A percentile compares a stretch with the other conserved stretches of the same genome.
Evolutionary conservation across 352 stramenopile species (phyloP).

Genomic region (Globisporangium ultimum): DNA sequence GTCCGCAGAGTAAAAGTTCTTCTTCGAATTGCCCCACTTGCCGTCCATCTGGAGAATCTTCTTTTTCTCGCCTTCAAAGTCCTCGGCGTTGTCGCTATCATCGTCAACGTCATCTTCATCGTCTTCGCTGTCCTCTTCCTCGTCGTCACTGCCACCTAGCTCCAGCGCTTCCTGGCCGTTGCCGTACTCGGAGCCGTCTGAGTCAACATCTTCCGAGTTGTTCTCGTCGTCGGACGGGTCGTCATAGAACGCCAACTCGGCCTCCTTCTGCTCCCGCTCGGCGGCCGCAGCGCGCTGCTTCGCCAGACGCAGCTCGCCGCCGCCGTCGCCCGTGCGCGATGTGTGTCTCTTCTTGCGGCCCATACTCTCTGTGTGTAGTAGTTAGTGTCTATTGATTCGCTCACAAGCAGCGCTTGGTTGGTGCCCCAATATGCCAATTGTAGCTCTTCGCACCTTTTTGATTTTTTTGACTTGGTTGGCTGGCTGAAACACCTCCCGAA

Average conservation of each 20-base stretch:
- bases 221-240: conserved; percentile 78
- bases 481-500: conserved; percentile 8
- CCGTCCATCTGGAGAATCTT: conserved; percentile 70
- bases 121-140: conserved; percentile 34
- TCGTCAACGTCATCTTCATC: conserved; percentile 34
- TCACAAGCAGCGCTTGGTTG: conserved; percentile 6
- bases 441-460: conserved; percentile 22
- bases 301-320: conserved; percentile 62
- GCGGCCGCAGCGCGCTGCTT: conserved; percentile 63
- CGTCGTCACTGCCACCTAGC: conserved; percentile 31
- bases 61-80: conserved; percentile 65
- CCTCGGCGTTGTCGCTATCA: conserved; percentile 49
- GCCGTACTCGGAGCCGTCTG: conserved; percentile 54
- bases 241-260: conserved; percentile 84
- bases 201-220: conserved; percentile 48
- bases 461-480: conserved; percentile 27
- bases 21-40: conserved; percentile 86
- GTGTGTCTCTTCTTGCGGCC: conserved; percentile 67
- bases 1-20: conserved; percentile 85
- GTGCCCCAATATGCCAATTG: conserved; percentile 6
- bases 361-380: conserved; percentile 33
- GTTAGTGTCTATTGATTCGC: conserved; percentile 5
- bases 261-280: conserved; percentile 50
- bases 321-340: conserved; percentile 73
- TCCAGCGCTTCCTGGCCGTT: conserved; percentile 70